Conservation (phyloP, 129 eudicot species). For the Calendula officinalis region DNA sequence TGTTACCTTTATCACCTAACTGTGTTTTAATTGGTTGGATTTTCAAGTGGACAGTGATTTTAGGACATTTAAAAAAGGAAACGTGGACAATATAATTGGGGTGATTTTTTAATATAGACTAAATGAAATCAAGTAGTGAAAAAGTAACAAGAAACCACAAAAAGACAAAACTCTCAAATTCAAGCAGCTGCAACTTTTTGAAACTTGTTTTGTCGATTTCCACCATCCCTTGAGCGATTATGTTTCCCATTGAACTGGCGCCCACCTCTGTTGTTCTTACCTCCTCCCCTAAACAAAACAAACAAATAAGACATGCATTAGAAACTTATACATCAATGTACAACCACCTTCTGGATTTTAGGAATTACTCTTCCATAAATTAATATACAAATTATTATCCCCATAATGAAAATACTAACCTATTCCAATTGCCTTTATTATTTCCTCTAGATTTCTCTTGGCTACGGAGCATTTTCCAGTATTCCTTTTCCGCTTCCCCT, state of each 20-base stretch:
- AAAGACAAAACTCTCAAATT: background rate
- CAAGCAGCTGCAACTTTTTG: constrained; percentile 60
- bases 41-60: no score
- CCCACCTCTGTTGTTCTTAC: constrained; percentile 64
- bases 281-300: constrained; percentile 53
- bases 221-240: constrained; percentile 56
- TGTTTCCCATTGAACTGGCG: constrained; percentile 55
- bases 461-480: constrained; percentile 64
- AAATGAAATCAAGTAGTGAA: no score
- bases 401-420: constrained; percentile 31
- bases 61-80: no score
- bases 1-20: no score
- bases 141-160: no score
- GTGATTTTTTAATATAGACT: no score
- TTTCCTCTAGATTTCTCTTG: constrained; percentile 46
- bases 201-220: constrained; percentile 56
- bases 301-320: background rate
- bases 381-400: no score
- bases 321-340: no score
- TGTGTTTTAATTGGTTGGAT: no score
- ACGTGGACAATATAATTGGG: no score
- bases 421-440: constrained; percentile 51
- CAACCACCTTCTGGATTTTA: background rate
- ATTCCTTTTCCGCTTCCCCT: constrained; percentile 93
- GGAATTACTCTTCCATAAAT: no score